Evolutionary conservation across 2,329 filamentous ascomycete genomes (phyloP).

Genomic region (Colletotrichum cereale): DNA sequence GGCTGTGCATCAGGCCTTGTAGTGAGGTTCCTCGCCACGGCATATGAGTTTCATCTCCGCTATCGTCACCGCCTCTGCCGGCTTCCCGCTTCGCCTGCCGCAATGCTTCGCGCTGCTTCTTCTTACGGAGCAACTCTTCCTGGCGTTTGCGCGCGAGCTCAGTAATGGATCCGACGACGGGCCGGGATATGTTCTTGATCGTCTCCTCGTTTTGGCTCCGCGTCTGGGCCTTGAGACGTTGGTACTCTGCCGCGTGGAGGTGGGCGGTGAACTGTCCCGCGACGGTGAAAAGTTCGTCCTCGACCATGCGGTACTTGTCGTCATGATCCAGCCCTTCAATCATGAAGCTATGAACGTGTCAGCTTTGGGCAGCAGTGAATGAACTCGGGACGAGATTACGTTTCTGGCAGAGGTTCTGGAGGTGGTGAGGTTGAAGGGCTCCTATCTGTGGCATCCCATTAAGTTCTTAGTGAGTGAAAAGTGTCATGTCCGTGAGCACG

Average conservation of each 20-base stretch:
- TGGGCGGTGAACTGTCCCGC: slow-evolving; percentile 80
- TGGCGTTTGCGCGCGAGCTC: slow-evolving; percentile 51
- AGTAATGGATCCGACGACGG: slow-evolving; percentile 59
- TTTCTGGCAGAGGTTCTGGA: slow-evolving; percentile 60
- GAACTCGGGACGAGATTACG: slow-evolving; percentile 48
- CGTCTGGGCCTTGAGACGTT: slow-evolving; percentile 71
- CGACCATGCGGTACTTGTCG: slow-evolving; percentile 84
- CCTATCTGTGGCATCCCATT: slow-evolving; percentile 42
- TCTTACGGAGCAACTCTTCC: slow-evolving; percentile 50
- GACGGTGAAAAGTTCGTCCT: slow-evolving; percentile 79
- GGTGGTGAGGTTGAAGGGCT: slow-evolving; percentile 66
- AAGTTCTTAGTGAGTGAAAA: neutral
- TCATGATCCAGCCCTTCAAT: slow-evolving; percentile 73
- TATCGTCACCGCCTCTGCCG: slow-evolving; percentile 45
- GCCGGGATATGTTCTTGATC: slow-evolving; percentile 64
- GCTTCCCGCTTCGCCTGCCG: slow-evolving; percentile 39
- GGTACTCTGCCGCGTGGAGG: slow-evolving; percentile 83
- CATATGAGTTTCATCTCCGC: slow-evolving; percentile 46
- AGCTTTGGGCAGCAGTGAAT: slow-evolving; percentile 15
- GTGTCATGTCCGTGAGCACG: neutral
- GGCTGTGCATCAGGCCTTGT: slow-evolving; percentile 59
- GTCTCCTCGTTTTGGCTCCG: slow-evolving; percentile 65
- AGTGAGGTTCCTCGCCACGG: slow-evolving; percentile 52
- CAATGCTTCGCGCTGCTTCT: slow-evolving; percentile 52
- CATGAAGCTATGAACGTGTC: slow-evolving; percentile 67